Evolutionary conservation across 352 stramenopile genomes (phyloP), one percentile per base, ranked within the genome.

Genomic region (Phytophthora sojae): DNA sequence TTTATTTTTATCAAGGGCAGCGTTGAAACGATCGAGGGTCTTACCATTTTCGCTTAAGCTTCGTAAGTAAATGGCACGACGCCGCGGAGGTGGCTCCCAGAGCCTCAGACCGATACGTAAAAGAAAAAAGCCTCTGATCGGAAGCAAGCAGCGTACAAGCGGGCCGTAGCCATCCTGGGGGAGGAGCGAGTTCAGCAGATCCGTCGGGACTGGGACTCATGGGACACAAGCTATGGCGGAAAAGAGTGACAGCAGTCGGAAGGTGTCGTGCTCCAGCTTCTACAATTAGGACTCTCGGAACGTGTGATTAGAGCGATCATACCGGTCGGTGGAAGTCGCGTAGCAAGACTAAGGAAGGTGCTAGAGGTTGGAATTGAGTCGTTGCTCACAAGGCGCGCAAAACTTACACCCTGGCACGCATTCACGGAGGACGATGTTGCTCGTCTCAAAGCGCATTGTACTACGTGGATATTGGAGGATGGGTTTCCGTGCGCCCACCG

Each of bases 381-480:
- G 6, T 14, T 26, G 42, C 57, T 57, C 12, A 64, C 37, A 29
- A 23, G 57, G 12, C 39, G 57, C 8, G 4, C 23, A 25, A 23
- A 12, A 2, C 14, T 29, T 45, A 53, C 15, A 49, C 47, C 58
- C 15, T 49, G n/a, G 58, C 58, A 64, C 9, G 58, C 47, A 9
- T 64, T 64, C 35, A 57, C n/a, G 15, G 58, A 64, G 6, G 7
- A 57, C 1, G 47, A 56, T n/a, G 2, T 56, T 6, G 44, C n/a
- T n/a, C 2, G 7, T 56, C 56, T 67, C 12, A 61, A 55, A 37
- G 8, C 23, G 3, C 37, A 61, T 21, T 61, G 61, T 19, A n/a
- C 35, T 14, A 55, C 50, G n/a, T 67, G 60, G 60, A 45, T 60
- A 49, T 23, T 67, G 7, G 50, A 67, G 21, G 51, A 67, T 15